Percentiles rank a stretch among this genome's conserved stretches.
Evolutionary conservation across 768 basidiomycete species (phyloP).

Genomic region (Tylopilus subfusipes): DNA sequence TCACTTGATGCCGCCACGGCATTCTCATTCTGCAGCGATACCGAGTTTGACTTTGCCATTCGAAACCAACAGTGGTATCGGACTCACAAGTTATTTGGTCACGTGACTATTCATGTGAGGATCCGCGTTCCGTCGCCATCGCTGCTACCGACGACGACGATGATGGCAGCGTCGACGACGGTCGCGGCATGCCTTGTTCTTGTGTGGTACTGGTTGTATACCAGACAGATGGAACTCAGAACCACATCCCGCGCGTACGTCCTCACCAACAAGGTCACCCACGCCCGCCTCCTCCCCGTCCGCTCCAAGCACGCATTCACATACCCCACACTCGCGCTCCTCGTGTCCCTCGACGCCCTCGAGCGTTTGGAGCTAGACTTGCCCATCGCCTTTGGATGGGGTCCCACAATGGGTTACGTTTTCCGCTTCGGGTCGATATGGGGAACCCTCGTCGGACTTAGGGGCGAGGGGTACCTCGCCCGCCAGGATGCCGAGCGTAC

Average conservation of each 20-base stretch:
- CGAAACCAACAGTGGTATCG: too few relatives aligned
- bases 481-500: neutral
- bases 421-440: neutral
- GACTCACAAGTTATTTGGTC: too few relatives aligned
- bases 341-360: neutral
- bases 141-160: too few relatives aligned
- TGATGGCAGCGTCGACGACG: too few relatives aligned
- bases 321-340: neutral
- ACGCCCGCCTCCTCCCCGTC: neutral
- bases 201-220: neutral
- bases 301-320: neutral
- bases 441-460: neutral
- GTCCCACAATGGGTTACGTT: neutral
- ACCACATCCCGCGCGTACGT: neutral
- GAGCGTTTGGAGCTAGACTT: neutral
- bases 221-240: neutral
- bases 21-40: too few relatives aligned
- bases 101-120: too few relatives aligned
- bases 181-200: too few relatives aligned
- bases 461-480: neutral
- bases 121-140: too few relatives aligned
- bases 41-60: too few relatives aligned
- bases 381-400: neutral
- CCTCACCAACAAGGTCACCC: neutral
- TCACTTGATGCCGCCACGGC: too few relatives aligned